phyloP scores from a whole-genome alignment of 371 early-diverging fungal species.

The Lichtheimia corymbifera region DNA sequence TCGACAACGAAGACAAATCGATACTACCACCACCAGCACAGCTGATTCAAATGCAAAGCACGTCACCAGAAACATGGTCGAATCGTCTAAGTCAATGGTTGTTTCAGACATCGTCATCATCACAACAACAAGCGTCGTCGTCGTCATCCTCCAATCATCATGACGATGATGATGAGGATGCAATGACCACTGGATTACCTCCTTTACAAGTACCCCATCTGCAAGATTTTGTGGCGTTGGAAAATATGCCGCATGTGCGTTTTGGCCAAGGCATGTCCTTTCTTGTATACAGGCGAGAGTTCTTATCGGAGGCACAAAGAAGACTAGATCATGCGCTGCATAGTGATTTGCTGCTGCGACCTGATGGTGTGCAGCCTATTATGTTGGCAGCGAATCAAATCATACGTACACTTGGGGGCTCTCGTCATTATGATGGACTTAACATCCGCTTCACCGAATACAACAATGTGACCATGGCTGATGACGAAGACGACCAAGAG shows the following conservation, averaged over 20 bases:
- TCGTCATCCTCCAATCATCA: too few relatives aligned
- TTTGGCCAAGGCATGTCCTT: neutral
- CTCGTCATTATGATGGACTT: conserved; percentile 4
- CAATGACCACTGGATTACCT: neutral
- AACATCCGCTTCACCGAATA: conserved; percentile 5
- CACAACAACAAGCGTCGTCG: too few relatives aligned
- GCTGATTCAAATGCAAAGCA: neutral
- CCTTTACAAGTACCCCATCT: conserved; percentile 1
- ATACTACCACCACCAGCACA: neutral
- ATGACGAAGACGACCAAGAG: neutral
- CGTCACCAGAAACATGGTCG: neutral
- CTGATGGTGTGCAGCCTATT: conserved; percentile 8
- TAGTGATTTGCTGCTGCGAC: conserved; percentile 3
- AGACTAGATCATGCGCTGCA: conserved; percentile 5
- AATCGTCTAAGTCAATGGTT: conserved; percentile 1
- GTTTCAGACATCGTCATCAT: conserved; percentile 1
- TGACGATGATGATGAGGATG: neutral
- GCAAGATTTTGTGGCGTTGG: conserved; percentile 1
- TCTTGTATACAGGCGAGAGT: neutral
- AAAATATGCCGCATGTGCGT: too few relatives aligned
- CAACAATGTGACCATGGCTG: neutral
- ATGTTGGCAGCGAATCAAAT: conserved; percentile 7
- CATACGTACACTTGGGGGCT: conserved; percentile 13
- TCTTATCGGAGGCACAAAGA: neutral
- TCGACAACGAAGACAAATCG: neutral